Evolutionary conservation across 2,329 filamentous ascomycete genomes (phyloP).

Genomic region (Alternaria dauci): DNA sequence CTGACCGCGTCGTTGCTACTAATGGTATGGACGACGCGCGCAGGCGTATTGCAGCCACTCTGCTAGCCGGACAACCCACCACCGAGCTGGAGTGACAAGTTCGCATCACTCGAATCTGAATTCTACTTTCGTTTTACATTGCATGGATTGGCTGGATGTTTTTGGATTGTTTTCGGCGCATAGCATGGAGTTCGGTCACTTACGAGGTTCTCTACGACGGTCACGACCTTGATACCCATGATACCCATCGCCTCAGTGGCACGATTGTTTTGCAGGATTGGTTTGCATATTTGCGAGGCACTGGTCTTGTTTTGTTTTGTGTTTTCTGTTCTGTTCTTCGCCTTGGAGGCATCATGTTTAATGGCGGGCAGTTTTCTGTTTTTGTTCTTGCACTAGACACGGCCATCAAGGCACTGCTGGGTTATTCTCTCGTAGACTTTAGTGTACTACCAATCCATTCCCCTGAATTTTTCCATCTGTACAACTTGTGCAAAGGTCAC

Average conservation of each 20-base stretch:
- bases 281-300: background rate
- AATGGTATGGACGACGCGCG: slow-evolving; percentile 68
- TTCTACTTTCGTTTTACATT: background rate
- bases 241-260: slow-evolving; percentile 19
- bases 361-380: background rate
- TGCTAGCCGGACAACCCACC: slow-evolving; percentile 63
- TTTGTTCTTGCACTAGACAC: background rate
- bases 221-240: slow-evolving; percentile 25
- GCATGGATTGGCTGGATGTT: background rate
- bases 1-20: slow-evolving; percentile 56
- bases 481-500: background rate
- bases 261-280: slow-evolving; percentile 8
- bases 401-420: background rate
- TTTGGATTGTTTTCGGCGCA: slow-evolving; percentile 16
- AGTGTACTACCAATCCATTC: background rate
- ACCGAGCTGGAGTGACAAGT: slow-evolving; percentile 35
- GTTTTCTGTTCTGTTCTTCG: background rate
- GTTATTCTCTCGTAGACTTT: background rate
- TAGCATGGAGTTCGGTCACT: slow-evolving; percentile 23
- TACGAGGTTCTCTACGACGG: slow-evolving; percentile 18
- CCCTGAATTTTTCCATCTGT: background rate
- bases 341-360: slow-evolving; percentile 17
- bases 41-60: slow-evolving; percentile 68
- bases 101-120: background rate
- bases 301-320: background rate